A percentile compares a stretch with the other conserved stretches of the same genome.
Evolutionary conservation across 2,329 filamentous ascomycete species (phyloP).

Genomic region (Sporothrix euskadiensis): DNA sequence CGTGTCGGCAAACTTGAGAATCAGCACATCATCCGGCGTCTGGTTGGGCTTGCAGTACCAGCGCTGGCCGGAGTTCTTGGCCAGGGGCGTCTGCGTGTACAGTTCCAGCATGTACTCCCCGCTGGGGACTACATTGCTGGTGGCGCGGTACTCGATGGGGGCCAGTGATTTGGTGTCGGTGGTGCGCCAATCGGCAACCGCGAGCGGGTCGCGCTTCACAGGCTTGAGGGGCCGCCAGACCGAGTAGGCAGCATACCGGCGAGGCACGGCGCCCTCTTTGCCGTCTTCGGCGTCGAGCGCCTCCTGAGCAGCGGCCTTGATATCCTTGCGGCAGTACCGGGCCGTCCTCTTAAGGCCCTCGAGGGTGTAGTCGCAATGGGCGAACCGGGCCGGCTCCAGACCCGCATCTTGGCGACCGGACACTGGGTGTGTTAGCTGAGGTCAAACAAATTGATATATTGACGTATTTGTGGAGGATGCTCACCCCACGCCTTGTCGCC

Average conservation of each 20-base stretch:
- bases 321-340: constrained; percentile 22
- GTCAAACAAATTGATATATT: not conserved
- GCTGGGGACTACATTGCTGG: constrained; percentile 19
- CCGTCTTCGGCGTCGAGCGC: constrained; percentile 20
- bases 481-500: constrained; percentile 21
- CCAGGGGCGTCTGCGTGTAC: constrained; percentile 10
- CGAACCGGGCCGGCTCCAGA: constrained; percentile 20
- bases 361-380: constrained; percentile 21
- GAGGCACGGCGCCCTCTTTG: not conserved
- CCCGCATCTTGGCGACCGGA: constrained; percentile 19
- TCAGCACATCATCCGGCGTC: constrained; percentile 19
- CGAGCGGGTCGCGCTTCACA: constrained; percentile 15
- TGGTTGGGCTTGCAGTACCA: constrained; percentile 25
- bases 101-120: constrained; percentile 26
- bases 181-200: constrained; percentile 21
- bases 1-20: constrained; percentile 26
- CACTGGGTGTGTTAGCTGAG: not conserved
- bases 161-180: not conserved
- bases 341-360: constrained; percentile 11
- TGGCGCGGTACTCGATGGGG: constrained; percentile 24
- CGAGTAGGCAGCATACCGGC: constrained; percentile 18
- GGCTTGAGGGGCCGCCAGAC: constrained; percentile 20
- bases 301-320: constrained; percentile 6
- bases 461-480: not conserved
- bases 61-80: constrained; percentile 15